Conservation (phyloP, 495 filamentous ascomycete species). For the Cercophora samala region DNA sequence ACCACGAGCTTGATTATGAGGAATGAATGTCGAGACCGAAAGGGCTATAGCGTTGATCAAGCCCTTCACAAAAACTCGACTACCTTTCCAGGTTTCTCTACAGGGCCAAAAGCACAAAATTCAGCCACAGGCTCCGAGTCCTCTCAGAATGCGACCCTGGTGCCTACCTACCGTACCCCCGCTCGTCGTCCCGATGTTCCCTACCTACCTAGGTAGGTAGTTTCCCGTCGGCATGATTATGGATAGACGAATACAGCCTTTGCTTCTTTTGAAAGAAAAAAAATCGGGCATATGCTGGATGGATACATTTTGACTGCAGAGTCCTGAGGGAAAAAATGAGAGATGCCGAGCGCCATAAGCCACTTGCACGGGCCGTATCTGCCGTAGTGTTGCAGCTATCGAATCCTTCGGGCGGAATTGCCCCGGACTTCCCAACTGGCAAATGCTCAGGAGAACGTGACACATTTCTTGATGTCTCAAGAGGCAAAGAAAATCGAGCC, state of each 20-base stretch:
- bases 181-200: neutral
- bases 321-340: neutral
- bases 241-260: neutral
- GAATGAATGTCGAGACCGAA: neutral
- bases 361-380: neutral
- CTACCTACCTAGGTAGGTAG: neutral
- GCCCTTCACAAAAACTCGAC: too few relatives aligned
- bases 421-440: neutral
- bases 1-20: too few relatives aligned
- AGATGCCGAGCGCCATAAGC: neutral
- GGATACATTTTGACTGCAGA: too few relatives aligned
- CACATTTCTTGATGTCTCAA: neutral
- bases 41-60: too few relatives aligned
- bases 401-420: neutral
- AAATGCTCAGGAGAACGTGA: neutral
- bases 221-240: neutral
- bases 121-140: too few relatives aligned
- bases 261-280: neutral
- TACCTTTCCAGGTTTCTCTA: too few relatives aligned
- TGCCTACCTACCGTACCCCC: neutral
- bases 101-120: neutral
- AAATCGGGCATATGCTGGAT: too few relatives aligned
- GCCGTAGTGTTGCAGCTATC: neutral
- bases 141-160: neutral
- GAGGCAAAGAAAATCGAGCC: too few relatives aligned